Base-by-base conservation (phyloP, 495 filamentous ascomycete genomes). In the Neurospora africana region DNA sequence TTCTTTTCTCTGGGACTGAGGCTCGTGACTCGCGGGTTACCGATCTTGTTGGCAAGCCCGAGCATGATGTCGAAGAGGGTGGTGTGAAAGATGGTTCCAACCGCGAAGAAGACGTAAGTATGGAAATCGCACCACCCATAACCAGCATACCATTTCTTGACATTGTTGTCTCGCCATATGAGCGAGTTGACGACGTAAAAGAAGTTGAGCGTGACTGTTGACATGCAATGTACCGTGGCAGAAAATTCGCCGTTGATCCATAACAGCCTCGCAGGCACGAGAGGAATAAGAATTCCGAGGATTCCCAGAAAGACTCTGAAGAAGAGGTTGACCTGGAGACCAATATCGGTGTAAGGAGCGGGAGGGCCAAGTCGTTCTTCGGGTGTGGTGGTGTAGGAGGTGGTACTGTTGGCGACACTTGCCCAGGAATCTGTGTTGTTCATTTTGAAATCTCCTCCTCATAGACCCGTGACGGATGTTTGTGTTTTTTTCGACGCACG, bases 71-170 rank as follows among this genome's bases (percentile, higher is more conserved):
- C 74, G 88, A 82, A 75, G n/a, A 93, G 84, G 21, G 89, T 83
- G 33, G 86, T 91, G n/a, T 92, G 84, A 70, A 87, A 87, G 58
- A 85, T 80, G 7, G 88, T 90, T 68, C 90, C 85, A 71, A 90
- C 81, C 23, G 81, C 76, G 41, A 71, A 82, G 67, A 69, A 70
- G 43, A 94, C 68, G 76, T 93, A 93, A 69, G 88, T 85, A 78
- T 97, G 87, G 35, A 98, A 78, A 80, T 99, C 95, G 77, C 95
- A 99, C 72, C 94, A 88, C 2, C 89, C 91, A 5, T 82, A 76
- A 27, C 95, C 95, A 70, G 86, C 83, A 85, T 87, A 98, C 90
- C 91, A 94, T 6, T 75, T 79, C 0, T 78, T 75, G 44, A 89
- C 82, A 74, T 95, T 84, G 78, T 95, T 89, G 19, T 85, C 87